Percentiles rank a stretch among this genome's conserved stretches.
These are phyloP conservation scores for Ananas comosus DNA, from an alignment of 176 grass and related monocot genomes.

Conservation along the genomic window DNA sequence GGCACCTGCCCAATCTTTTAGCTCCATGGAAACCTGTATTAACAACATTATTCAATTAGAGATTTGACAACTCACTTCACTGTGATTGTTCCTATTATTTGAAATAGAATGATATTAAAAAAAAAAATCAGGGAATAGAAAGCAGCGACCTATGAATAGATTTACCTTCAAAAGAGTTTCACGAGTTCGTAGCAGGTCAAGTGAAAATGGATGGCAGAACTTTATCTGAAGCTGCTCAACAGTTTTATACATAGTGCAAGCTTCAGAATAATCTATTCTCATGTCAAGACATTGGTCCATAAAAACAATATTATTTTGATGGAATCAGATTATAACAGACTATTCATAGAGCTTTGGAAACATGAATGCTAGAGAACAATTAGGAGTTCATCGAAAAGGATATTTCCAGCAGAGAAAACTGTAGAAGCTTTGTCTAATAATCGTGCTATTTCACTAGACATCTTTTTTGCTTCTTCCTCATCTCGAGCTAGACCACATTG, in stretches of 20 bases:
- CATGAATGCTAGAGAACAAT: not conserved
- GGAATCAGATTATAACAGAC: not conserved
- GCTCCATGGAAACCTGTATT: conserved; percentile 63
- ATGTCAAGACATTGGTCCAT: conserved; percentile 15
- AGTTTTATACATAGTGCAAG: conserved; percentile 46
- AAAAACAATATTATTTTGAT: not conserved
- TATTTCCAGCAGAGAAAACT: conserved; percentile 51
- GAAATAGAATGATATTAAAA: conserved; percentile 1
- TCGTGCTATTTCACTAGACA: conserved; percentile 34
- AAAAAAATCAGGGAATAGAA: not conserved
- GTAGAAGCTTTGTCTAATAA: conserved; percentile 52
- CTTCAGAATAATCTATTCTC: conserved; percentile 57
- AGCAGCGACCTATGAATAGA: conserved; percentile 9
- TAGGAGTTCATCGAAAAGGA: conserved; percentile 31
- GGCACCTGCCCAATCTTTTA: conserved; percentile 67
- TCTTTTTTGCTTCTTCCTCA: conserved; percentile 40
- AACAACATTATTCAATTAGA: not conserved
- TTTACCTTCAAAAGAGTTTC: conserved; percentile 88
- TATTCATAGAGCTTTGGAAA: too few relatives aligned
- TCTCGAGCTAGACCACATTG: conserved; percentile 67
- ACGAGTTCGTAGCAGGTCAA: conserved; percentile 55
- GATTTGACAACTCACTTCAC: not conserved
- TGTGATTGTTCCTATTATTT: not conserved
- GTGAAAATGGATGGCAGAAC: conserved; percentile 56
- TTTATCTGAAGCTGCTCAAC: conserved; percentile 51